Conservation (phyloP, 345 rosid genomes). For the Lenwebbia sp. region DNA sequence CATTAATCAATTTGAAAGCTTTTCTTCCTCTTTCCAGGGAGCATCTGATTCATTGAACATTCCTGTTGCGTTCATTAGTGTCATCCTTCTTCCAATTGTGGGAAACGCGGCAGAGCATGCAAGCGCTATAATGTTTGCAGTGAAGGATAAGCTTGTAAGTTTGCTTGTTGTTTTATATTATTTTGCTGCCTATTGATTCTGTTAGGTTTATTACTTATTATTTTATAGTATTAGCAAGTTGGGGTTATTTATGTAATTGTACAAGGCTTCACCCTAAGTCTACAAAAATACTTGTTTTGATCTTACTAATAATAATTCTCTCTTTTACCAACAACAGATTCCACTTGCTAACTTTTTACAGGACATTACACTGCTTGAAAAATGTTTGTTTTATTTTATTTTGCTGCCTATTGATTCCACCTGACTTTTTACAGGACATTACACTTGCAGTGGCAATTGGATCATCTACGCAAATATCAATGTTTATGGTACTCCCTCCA, state of each 20-base stretch:
- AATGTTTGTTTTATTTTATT: background rate
- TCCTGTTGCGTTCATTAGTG: conserved; percentile 37
- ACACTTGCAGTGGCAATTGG: conserved; percentile 46
- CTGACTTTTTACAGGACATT: conserved; percentile 18
- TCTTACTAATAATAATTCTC: too few relatives aligned
- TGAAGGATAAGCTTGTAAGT: conserved; percentile 51
- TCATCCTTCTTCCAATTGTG: conserved; percentile 38
- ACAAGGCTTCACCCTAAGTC: too few relatives aligned
- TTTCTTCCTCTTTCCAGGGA: conserved; percentile 17
- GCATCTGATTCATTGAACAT: conserved; percentile 31
- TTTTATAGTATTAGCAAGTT: too few relatives aligned
- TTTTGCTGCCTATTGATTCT: background rate
- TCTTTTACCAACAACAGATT: too few relatives aligned
- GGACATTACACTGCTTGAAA: background rate
- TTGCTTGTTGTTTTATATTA: background rate
- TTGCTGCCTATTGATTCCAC: background rate
- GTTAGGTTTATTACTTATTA: too few relatives aligned
- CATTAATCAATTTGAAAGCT: background rate
- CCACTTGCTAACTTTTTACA: too few relatives aligned
- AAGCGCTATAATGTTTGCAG: conserved; percentile 38
- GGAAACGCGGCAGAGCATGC: conserved; percentile 59
- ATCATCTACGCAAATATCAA: conserved; percentile 44
- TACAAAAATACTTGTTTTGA: too few relatives aligned
- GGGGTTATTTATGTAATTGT: too few relatives aligned
- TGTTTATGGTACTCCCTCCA: conserved; percentile 26